Evolutionary conservation across 345 rosid species (phyloP).

Genomic region (Gossypium sturtianum): DNA sequence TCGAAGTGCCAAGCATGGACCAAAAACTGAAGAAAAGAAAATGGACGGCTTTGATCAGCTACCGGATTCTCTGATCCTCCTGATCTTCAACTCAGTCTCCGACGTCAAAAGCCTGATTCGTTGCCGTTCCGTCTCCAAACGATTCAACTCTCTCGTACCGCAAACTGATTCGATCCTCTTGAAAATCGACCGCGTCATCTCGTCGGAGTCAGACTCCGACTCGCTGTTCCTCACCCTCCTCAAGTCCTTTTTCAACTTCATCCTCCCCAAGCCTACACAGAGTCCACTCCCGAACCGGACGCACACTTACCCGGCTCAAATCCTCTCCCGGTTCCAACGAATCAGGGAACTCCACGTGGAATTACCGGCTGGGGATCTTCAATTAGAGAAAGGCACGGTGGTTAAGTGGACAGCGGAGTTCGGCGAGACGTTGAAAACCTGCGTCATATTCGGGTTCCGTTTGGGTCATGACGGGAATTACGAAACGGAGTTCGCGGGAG

Average conservation of each 20-base stretch:
- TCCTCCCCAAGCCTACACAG: constrained; percentile 17
- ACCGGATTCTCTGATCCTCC: constrained; percentile 41
- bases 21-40: not conserved
- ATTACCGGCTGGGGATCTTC: constrained; percentile 5
- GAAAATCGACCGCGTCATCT: constrained; percentile 44
- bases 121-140: constrained; percentile 45
- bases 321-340: constrained; percentile 3
- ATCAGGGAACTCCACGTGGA: constrained; percentile 2
- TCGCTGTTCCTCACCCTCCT: constrained; percentile 22
- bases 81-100: constrained; percentile 39
- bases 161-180: constrained; percentile 38
- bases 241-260: not conserved
- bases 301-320: constrained; percentile 13
- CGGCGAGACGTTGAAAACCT: constrained; percentile 1
- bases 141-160: constrained; percentile 43
- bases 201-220: constrained; percentile 27
- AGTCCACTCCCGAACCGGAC: constrained; percentile 2
- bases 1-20: too few species aligned
- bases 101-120: constrained; percentile 40
- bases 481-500: constrained; percentile 24
- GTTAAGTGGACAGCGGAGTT: constrained; percentile 16
- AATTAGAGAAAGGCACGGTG: constrained; percentile 5
- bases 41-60: constrained; percentile 46
- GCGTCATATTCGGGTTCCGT: constrained; percentile 5
- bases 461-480: not conserved